phyloP scores from a whole-genome alignment of 371 early-diverging fungal genomes.

The Mucor saturninus region DNA sequence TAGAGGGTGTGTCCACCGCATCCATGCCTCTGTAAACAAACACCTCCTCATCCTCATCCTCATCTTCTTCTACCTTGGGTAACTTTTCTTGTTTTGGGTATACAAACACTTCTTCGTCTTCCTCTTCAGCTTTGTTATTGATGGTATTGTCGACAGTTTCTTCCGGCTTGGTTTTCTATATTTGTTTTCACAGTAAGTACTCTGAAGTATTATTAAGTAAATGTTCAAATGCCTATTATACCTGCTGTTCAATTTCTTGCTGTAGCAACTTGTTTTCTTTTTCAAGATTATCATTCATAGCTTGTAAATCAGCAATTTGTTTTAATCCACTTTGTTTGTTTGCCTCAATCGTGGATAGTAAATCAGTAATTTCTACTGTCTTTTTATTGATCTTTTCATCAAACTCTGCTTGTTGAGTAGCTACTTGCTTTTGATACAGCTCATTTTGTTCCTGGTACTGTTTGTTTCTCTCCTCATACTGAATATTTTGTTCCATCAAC shows the following conservation, averaged over 20 bases:
- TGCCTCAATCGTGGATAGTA: slow-evolving; percentile 10
- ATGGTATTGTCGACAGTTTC: slow-evolving; percentile 7
- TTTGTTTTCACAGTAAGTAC: too few relatives aligned
- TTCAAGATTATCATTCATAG: slow-evolving; percentile 15
- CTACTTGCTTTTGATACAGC: background rate
- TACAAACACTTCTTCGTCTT: slow-evolving; percentile 46
- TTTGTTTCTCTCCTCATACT: background rate
- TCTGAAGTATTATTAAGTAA: background rate
- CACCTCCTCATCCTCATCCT: slow-evolving; percentile 45
- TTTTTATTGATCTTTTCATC: slow-evolving; percentile 17
- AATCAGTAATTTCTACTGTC: slow-evolving; percentile 5
- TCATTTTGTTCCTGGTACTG: background rate
- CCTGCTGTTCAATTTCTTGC: slow-evolving; percentile 24
- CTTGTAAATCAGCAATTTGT: slow-evolving; percentile 8
- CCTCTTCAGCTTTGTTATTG: background rate
- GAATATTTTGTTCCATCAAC: background rate
- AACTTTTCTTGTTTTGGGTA: slow-evolving; percentile 30
- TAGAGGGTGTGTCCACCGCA: slow-evolving; percentile 19
- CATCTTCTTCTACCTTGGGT: slow-evolving; percentile 14
- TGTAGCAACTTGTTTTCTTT: slow-evolving; percentile 18
- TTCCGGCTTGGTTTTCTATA: slow-evolving; percentile 13
- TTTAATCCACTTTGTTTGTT: slow-evolving; percentile 4
- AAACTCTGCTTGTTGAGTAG: background rate
- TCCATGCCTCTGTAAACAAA: slow-evolving; percentile 50
- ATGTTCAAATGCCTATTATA: background rate